These are phyloP conservation scores for Fraxinus cuspidata DNA, from an alignment of 257 asterid genomes.

Conservation along the genomic window DNA sequence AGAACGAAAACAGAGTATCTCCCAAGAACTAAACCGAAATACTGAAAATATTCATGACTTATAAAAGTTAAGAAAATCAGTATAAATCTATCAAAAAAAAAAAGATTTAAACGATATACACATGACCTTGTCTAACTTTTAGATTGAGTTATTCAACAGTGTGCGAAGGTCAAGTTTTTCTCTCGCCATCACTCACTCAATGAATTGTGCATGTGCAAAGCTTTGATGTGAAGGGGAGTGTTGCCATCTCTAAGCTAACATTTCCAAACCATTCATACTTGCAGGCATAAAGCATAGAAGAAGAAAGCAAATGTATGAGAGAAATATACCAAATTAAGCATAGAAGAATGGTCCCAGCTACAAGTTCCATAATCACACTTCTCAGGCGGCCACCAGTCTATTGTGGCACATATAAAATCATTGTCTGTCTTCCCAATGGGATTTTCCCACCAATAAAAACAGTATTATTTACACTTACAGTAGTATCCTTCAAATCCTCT, in stretches of 20 bases:
- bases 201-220: too few species aligned
- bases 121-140: not conserved
- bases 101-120: not conserved
- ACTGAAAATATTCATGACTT: not conserved
- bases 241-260: not conserved
- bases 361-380: slow-evolving; percentile 67
- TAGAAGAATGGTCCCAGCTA: slow-evolving; percentile 53
- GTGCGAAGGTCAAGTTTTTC: not conserved
- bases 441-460: slow-evolving; percentile 44
- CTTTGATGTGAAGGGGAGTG: not conserved
- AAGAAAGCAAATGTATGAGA: not conserved
- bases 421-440: slow-evolving; percentile 45
- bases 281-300: not conserved
- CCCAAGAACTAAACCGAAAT: not conserved
- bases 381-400: slow-evolving; percentile 68
- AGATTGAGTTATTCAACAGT: not conserved
- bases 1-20: not conserved
- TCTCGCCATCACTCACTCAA: not conserved
- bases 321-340: slow-evolving; percentile 24
- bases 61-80: not conserved
- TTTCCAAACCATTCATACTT: not conserved
- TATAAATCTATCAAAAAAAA: not conserved
- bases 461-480: slow-evolving; percentile 19
- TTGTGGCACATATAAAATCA: slow-evolving; percentile 57
- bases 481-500: slow-evolving; percentile 21